Conservation (phyloP, 345 rosid genomes). For the Eutrema japonicum region DNA sequence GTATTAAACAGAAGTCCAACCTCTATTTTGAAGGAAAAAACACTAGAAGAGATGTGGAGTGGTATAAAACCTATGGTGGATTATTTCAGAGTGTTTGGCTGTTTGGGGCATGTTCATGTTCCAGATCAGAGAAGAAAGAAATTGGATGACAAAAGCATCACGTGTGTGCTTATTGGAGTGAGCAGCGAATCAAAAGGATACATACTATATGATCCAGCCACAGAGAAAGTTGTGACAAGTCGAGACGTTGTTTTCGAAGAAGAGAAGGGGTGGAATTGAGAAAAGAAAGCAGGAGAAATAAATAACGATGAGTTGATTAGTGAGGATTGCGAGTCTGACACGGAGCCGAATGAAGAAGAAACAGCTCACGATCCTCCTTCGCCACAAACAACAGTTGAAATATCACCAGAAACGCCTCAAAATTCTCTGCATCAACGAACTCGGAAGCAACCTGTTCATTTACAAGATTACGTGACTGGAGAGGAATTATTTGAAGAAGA, state of each 20-base stretch:
- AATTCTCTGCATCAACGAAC: no score
- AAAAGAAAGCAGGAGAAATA: no score
- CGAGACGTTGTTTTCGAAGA: neutral
- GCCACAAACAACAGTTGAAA: no score
- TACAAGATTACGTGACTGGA: no score
- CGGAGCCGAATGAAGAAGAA: no score
- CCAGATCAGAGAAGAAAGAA: no score
- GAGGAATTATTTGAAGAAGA: no score
- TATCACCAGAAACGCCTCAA: no score
- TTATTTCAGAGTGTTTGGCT: conserved; percentile 1
- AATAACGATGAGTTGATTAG: no score
- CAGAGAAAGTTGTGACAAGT: neutral
- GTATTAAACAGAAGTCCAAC: neutral
- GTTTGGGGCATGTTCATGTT: neutral
- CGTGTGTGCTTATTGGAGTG: neutral
- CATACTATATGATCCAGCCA: neutral
- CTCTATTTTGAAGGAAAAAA: neutral
- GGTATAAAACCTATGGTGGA: neutral
- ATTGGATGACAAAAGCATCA: conserved; percentile 7
- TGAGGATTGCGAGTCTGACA: no score
- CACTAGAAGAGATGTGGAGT: neutral
- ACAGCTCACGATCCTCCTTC: no score
- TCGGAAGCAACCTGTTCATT: no score
- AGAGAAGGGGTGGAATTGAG: neutral
- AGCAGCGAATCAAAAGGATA: neutral